phyloP scores from a whole-genome alignment of 108 stramenopile species.

The Pseudonitzschia pungens region DNA sequence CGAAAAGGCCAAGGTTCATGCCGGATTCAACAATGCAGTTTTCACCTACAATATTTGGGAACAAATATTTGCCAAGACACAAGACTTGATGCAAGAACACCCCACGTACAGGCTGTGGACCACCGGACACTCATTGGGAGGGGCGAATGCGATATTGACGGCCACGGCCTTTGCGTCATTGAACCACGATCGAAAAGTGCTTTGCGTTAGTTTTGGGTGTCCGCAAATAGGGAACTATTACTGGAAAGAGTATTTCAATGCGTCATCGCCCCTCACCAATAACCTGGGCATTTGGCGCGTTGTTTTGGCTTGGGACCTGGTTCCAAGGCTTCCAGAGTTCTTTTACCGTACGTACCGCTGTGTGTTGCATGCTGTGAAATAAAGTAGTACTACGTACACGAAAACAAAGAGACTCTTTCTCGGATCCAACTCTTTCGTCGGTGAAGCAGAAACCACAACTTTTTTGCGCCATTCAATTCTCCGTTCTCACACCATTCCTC shows the following conservation, averaged over 20 bases:
- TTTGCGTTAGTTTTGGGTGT: conserved; percentile 78
- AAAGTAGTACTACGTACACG: too few relatives aligned
- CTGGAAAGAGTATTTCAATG: conserved; percentile 54
- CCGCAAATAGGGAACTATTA: conserved; percentile 69
- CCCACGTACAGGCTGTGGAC: conserved; percentile 47
- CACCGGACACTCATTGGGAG: conserved; percentile 82
- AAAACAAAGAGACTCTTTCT: background rate
- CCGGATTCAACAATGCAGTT: conserved; percentile 80
- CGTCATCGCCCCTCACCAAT: conserved; percentile 30
- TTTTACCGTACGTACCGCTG: conserved; percentile 42
- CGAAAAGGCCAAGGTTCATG: conserved; percentile 50
- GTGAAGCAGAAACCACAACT: background rate
- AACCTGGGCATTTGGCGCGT: conserved; percentile 43
- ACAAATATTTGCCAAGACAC: conserved; percentile 31
- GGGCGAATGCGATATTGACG: conserved; percentile 68
- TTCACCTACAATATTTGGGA: conserved; percentile 56
- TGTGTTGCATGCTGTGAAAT: background rate
- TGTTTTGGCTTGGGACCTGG: conserved; percentile 74
- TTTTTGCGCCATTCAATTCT: background rate
- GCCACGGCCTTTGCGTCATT: conserved; percentile 55
- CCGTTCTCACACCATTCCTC: background rate
- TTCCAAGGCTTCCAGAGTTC: conserved; percentile 72
- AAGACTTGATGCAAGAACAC: conserved; percentile 15
- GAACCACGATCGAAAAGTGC: conserved; percentile 11
- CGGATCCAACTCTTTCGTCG: background rate